Evolutionary conservation across 768 basidiomycete genomes (phyloP).

Genomic region (Leccinum broughii): DNA sequence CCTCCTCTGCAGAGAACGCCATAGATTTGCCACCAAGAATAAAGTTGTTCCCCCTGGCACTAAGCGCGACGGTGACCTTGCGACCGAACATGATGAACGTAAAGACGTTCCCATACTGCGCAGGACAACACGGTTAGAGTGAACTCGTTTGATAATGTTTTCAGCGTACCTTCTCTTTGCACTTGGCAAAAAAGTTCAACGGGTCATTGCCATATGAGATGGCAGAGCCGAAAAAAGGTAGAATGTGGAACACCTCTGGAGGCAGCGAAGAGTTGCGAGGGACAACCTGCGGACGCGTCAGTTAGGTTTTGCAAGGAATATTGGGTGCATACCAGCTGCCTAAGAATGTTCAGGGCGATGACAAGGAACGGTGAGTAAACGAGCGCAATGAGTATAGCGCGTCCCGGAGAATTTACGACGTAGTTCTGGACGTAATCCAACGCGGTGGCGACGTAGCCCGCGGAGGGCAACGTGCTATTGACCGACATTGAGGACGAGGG

Average conservation of each 20-base stretch:
- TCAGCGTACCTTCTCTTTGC: constrained; percentile 69
- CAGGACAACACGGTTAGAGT: neutral
- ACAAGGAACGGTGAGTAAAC: constrained; percentile 69
- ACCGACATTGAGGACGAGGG: constrained; percentile 26
- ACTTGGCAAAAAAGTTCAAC: constrained; percentile 79
- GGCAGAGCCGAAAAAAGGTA: constrained; percentile 90
- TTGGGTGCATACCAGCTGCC: constrained; percentile 64
- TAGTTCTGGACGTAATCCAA: constrained; percentile 22
- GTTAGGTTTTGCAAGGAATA: neutral
- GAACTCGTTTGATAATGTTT: neutral
- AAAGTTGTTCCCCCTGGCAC: constrained; percentile 91
- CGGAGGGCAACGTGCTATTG: constrained; percentile 20
- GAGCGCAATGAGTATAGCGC: constrained; percentile 41
- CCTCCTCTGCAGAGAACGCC: constrained; percentile 93
- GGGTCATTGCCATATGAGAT: constrained; percentile 91
- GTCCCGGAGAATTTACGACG: constrained; percentile 25
- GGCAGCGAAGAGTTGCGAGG: constrained; percentile 74
- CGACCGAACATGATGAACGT: constrained; percentile 91
- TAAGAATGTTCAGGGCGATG: constrained; percentile 71
- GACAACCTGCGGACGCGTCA: constrained; percentile 47
- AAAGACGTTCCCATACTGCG: constrained; percentile 94
- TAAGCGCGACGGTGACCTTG: constrained; percentile 86
- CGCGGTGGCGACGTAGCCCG: constrained; percentile 27
- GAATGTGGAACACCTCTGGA: constrained; percentile 89
- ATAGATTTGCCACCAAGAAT: constrained; percentile 91